phyloP scores from a whole-genome alignment of 2,329 filamentous ascomycete species.

The Penicillium olsonii region DNA sequence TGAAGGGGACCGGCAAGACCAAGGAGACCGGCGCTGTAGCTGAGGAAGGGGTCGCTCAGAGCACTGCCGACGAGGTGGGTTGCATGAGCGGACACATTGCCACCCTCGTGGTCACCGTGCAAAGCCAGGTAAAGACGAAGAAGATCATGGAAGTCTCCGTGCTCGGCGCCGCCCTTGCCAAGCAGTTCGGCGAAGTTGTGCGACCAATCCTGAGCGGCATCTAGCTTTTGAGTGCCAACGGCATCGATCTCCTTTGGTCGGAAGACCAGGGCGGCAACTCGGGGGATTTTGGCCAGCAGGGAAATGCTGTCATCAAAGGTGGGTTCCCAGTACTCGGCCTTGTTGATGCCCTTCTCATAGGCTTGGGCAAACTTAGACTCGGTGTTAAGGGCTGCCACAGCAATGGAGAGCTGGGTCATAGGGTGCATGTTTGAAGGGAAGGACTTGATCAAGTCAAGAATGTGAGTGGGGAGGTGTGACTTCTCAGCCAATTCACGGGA shows the following conservation, averaged over 20 bases:
- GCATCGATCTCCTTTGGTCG: slow-evolving; percentile 77
- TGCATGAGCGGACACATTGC: slow-evolving; percentile 93
- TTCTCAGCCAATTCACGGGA: slow-evolving; percentile 86
- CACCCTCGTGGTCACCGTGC: slow-evolving; percentile 97
- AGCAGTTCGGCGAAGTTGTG: slow-evolving; percentile 98
- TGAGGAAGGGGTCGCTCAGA: slow-evolving; percentile 90
- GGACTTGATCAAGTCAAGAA: slow-evolving; percentile 82
- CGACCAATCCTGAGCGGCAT: slow-evolving; percentile 89
- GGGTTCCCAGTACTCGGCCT: slow-evolving; percentile 98
- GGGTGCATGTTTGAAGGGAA: slow-evolving; percentile 91
- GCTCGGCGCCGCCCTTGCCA: slow-evolving; percentile 81
- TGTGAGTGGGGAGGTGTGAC: slow-evolving; percentile 76
- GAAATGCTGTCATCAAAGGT: slow-evolving; percentile 95
- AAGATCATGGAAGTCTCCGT: slow-evolving; percentile 77
- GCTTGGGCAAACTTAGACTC: slow-evolving; percentile 90
- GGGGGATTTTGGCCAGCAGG: slow-evolving; percentile 91
- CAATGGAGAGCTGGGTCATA: slow-evolving; percentile 97
- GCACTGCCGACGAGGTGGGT: slow-evolving; percentile 95
- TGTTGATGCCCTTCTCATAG: slow-evolving; percentile 87
- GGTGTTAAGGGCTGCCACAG: slow-evolving; percentile 93
- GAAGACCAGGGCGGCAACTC: slow-evolving; percentile 96
- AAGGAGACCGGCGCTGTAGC: slow-evolving; percentile 92
- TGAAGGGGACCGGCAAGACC: slow-evolving; percentile 93
- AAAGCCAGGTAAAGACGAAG: slow-evolving; percentile 92
- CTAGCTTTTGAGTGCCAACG: slow-evolving; percentile 72